Evolutionary conservation across 129 eudicot genomes (phyloP).

Genomic region (Helianthus tuberosus): DNA sequence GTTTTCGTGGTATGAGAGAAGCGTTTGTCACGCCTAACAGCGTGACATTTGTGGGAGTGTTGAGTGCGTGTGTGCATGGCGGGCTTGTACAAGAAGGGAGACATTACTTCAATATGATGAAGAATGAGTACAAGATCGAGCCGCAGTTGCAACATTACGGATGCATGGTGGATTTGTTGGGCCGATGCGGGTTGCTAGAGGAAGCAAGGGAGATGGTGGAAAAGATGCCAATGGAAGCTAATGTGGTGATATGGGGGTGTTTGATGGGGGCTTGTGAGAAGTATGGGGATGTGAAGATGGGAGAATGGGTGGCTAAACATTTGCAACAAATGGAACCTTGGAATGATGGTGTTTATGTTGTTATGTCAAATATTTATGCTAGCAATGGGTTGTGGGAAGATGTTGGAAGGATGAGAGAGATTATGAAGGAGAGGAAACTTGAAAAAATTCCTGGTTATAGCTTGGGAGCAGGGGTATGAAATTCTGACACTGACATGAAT

Average conservation of each 20-base stretch:
- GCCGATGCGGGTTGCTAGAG: constrained; percentile 75
- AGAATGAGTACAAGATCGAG: constrained; percentile 45
- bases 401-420: constrained; percentile 58
- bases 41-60: constrained; percentile 81
- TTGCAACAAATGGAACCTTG: constrained; percentile 77
- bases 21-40: constrained; percentile 62
- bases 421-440: constrained; percentile 64
- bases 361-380: constrained; percentile 87
- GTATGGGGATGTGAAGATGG: constrained; percentile 77
- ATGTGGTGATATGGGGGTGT: constrained; percentile 86
- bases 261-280: constrained; percentile 95
- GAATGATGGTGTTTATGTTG: constrained; percentile 90
- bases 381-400: constrained; percentile 71
- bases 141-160: constrained; percentile 78
- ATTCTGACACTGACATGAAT: too few relatives aligned
- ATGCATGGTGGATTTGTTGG: constrained; percentile 92
- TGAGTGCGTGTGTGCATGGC: constrained; percentile 92
- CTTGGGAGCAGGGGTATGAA: constrained; percentile 25
- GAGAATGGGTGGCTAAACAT: constrained; percentile 74
- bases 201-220: constrained; percentile 77
- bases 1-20: constrained; percentile 62
- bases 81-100: constrained; percentile 73
- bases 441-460: constrained; percentile 83
- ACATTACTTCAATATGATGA: constrained; percentile 65
- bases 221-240: constrained; percentile 78